phyloP scores from a whole-genome alignment of 108 stramenopile genomes.

The Cyclotella baltica region DNA sequence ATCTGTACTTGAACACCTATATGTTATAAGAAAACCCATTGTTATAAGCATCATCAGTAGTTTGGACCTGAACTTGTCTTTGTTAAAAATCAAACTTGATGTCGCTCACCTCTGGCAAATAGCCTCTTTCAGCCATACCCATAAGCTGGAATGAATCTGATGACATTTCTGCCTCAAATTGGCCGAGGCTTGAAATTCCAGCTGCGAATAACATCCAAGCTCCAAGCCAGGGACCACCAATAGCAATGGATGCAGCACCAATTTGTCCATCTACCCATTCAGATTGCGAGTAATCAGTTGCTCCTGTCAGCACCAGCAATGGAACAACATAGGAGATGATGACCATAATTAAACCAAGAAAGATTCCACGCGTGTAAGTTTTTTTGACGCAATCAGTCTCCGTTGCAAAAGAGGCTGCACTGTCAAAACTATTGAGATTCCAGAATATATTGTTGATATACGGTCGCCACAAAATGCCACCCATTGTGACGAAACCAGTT shows the following conservation, averaged over 20 bases:
- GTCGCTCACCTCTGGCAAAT: constrained; percentile 85
- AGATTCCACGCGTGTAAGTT: constrained; percentile 84
- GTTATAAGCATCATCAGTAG: too few species aligned
- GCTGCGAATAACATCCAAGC: constrained; percentile 94
- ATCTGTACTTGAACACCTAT: constrained; percentile 70
- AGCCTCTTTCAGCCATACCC: constrained; percentile 79
- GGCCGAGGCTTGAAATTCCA: constrained; percentile 86
- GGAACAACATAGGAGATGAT: constrained; percentile 82
- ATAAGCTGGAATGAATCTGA: constrained; percentile 91
- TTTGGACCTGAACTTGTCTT: too few species aligned
- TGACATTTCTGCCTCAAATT: constrained; percentile 96
- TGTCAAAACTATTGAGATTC: constrained; percentile 94
- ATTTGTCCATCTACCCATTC: constrained; percentile 93
- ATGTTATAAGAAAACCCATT: too few species aligned
- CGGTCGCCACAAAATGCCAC: constrained; percentile 87
- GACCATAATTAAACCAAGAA: constrained; percentile 69
- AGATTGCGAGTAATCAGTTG: constrained; percentile 61
- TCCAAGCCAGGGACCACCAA: constrained; percentile 91
- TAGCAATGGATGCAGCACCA: constrained; percentile 71
- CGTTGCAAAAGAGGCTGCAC: constrained; percentile 84
- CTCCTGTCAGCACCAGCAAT: constrained; percentile 74
- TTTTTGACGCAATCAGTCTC: constrained; percentile 85
- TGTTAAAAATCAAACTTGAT: too few species aligned
- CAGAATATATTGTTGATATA: constrained; percentile 96
- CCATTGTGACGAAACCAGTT: constrained; percentile 35